These are phyloP conservation scores for Cercospora sp. DNA, from an alignment of 2,329 filamentous ascomycete species.

Conservation along the genomic window DNA sequence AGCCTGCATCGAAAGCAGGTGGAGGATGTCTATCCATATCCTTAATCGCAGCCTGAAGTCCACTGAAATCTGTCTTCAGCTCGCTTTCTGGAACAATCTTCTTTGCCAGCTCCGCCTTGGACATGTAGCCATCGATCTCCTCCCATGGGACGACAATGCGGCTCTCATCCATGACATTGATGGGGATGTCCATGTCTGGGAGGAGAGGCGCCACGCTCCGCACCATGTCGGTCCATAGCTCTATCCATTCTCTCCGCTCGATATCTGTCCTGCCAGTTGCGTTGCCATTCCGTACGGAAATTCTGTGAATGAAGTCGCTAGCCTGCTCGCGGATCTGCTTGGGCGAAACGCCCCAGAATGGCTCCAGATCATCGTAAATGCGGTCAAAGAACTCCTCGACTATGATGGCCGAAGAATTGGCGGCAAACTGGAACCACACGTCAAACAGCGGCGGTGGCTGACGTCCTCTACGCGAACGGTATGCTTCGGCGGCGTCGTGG, in stretches of 20 bases:
- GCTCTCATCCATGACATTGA: conserved; percentile 54
- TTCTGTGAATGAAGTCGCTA: conserved; percentile 40
- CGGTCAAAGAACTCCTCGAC: conserved; percentile 55
- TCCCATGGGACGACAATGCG: conserved; percentile 52
- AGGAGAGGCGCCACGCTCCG: conserved; percentile 41
- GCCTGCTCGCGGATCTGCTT: conserved; percentile 46
- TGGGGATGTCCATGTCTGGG: conserved; percentile 50
- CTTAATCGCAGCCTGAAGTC: conserved; percentile 31
- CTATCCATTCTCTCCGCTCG: conserved; percentile 41
- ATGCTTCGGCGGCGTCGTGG: conserved; percentile 43
- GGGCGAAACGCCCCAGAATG: conserved; percentile 52
- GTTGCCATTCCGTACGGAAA: conserved; percentile 46
- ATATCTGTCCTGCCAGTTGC: conserved; percentile 35
- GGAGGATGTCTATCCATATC: conserved; percentile 33
- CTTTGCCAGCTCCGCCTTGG: conserved; percentile 36
- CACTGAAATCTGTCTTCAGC: conserved; percentile 36
- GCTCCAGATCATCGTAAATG: conserved; percentile 52
- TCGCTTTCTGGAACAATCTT: conserved; percentile 34
- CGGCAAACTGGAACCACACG: conserved; percentile 50
- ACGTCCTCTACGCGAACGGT: conserved; percentile 47
- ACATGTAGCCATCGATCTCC: conserved; percentile 44
- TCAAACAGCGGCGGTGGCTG: conserved; percentile 55
- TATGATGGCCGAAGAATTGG: conserved; percentile 45
- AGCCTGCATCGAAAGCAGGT: conserved; percentile 37
- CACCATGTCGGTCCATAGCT: conserved; percentile 46